Percentiles rank a stretch among this genome's conserved stretches.
These are phyloP conservation scores for Gaertneriomyces semiglobifer DNA, from an alignment of 192 early-diverging fungal species.

Conservation along the genomic window DNA sequence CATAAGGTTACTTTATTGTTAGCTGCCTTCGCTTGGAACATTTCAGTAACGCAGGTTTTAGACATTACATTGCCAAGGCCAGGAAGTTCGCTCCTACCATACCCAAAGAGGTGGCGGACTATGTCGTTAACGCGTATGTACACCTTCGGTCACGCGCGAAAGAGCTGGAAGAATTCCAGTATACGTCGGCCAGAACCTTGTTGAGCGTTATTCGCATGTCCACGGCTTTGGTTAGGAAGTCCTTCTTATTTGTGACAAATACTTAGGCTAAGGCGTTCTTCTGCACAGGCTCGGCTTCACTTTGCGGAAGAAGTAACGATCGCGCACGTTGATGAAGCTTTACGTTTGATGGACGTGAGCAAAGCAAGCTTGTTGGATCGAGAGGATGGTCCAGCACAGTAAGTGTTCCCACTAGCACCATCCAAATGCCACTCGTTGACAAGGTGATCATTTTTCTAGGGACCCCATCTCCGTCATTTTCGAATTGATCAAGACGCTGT, in stretches of 20 bases:
- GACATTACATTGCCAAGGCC: constrained; percentile 86
- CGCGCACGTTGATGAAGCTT: constrained; percentile 82
- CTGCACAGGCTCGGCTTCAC: constrained; percentile 66
- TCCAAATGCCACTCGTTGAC: not conserved
- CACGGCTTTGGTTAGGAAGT: constrained; percentile 55
- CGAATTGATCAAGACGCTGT: constrained; percentile 73
- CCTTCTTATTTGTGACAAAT: not conserved
- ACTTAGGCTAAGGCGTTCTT: not conserved
- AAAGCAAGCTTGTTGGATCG: constrained; percentile 78
- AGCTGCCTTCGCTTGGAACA: too few relatives aligned
- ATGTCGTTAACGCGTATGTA: constrained; percentile 84
- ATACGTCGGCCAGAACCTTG: constrained; percentile 81
- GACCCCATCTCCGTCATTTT: constrained; percentile 68
- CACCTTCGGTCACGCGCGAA: constrained; percentile 57
- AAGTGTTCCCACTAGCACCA: constrained; percentile 14
- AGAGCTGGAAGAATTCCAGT: constrained; percentile 60
- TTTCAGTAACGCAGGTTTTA: constrained; percentile 18
- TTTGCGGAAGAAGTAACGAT: constrained; percentile 62
- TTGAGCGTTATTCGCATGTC: constrained; percentile 82
- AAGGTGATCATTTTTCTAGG: constrained; percentile 34
- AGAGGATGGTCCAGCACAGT: constrained; percentile 45
- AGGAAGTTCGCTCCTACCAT: constrained; percentile 70
- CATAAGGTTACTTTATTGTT: constrained; percentile 58
- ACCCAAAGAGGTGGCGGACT: constrained; percentile 72
- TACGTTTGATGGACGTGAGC: constrained; percentile 85